A percentile compares a stretch with the other conserved stretches of the same genome.
Conservation (phyloP, 2,329 filamentous ascomycete species). For the Trichoderma citrinoviride region DNA sequence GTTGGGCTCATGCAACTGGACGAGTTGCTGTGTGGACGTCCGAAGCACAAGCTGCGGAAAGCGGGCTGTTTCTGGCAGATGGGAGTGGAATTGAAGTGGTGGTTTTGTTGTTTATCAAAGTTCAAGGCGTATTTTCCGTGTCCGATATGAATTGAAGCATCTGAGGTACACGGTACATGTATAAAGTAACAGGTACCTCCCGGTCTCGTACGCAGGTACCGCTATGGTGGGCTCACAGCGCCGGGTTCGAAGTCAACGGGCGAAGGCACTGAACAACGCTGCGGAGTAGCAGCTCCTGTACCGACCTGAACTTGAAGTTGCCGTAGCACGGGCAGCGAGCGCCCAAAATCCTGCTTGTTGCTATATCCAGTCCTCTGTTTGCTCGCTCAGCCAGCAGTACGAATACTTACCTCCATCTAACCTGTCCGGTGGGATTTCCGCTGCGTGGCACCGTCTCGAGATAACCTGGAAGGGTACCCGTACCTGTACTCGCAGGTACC, state of each 20-base stretch:
- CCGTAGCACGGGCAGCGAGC: not conserved
- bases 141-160: no score
- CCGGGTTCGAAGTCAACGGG: not conserved
- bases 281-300: conserved; percentile 1
- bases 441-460: not conserved
- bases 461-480: not conserved
- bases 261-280: not conserved
- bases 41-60: no score
- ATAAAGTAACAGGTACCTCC: not conserved
- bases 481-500: no score
- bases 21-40: no score
- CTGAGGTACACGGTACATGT: no score
- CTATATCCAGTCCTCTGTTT: not conserved
- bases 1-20: not conserved
- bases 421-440: not conserved
- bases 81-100: no score
- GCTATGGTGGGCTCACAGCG: not conserved
- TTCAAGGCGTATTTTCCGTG: no score
- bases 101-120: no score
- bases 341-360: not conserved
- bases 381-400: not conserved
- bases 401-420: not conserved
- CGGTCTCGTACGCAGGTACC: not conserved
- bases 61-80: no score
- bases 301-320: not conserved